Evolutionary conservation across 1,284 basidiomycete genomes (phyloP).

Genomic region (Trichosporon sp.): DNA sequence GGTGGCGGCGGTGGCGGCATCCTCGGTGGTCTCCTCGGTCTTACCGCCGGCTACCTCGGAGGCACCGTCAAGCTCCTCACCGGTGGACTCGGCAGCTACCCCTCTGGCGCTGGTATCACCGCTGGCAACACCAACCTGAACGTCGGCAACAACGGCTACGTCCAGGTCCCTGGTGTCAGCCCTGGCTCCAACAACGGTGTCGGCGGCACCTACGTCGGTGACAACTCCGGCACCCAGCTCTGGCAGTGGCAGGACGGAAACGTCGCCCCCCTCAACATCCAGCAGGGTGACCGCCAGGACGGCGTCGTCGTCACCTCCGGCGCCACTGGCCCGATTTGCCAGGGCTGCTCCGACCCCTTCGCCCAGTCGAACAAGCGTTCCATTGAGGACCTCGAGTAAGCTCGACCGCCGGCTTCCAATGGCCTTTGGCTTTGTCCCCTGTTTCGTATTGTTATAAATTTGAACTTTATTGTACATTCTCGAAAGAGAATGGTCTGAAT

Average conservation of each 20-base stretch:
- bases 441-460: background rate
- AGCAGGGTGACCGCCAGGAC: background rate
- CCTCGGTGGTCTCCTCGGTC: background rate
- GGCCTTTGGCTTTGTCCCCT: background rate
- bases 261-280: constrained; percentile 1
- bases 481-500: background rate
- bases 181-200: background rate
- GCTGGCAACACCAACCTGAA: background rate
- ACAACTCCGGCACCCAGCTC: constrained; percentile 3
- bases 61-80: constrained; percentile 1
- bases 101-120: background rate
- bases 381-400: background rate
- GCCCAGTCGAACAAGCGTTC: background rate
- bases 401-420: background rate
- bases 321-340: background rate
- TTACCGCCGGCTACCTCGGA: background rate
- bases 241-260: constrained; percentile 2
- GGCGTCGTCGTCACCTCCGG: background rate
- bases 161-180: background rate
- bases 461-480: constrained; percentile 1
- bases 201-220: background rate
- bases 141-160: constrained; percentile 4
- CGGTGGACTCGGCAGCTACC: background rate
- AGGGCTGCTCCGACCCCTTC: background rate
- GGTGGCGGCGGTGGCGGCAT: background rate